Evolutionary conservation across 192 early-diverging fungal genomes (phyloP), one percentile per base, ranked within the genome.

Genomic region (Entomortierella lignicola): DNA sequence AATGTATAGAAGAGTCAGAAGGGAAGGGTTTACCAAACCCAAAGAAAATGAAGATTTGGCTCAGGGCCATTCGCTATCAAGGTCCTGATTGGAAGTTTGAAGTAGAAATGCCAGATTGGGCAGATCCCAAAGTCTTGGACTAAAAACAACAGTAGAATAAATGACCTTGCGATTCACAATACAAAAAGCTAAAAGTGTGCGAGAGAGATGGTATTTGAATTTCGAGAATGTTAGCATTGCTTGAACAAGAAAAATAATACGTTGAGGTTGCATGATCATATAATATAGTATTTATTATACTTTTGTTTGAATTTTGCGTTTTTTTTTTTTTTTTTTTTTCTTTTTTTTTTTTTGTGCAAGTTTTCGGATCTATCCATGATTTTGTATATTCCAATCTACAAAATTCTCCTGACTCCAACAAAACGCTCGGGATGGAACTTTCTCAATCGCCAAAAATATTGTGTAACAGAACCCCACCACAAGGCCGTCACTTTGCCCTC

Each of bases 41-140:
- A 48, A 55, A 51, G 6, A 25, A 59, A 2, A 79, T 79, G 75
- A 79, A 79, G 55, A 79, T 79, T 39, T 79, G 75, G 75, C 68
- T 79, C 7, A 20, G 75, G 43, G 75, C 75, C 8, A 79, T 79
- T 37, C 32, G 63, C 4, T 79, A 79, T 26, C 67, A 79, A 51
- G 75, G 75, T 20, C 75, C 67, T 0, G 68, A 79, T 21, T 79
- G 75, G 75, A 79, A 79, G 21, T 79, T 79, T 55, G 67, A 70
- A 20, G 68, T 66, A 6, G 75, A 79, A n/a, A 59, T 60, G 66
- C 75, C 75, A 23, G 75, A 79, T 32, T 79, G 75, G 75, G 75
- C 67, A 3, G 63, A 66, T 8, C 75, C 75, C 12, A 34, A 18
- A 2, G 52, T 79, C 2, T 21, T 65, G 12, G 57, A 65, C 56